Conservation (phyloP, 306 rosid genomes). For the Cicer bijugum region DNA sequence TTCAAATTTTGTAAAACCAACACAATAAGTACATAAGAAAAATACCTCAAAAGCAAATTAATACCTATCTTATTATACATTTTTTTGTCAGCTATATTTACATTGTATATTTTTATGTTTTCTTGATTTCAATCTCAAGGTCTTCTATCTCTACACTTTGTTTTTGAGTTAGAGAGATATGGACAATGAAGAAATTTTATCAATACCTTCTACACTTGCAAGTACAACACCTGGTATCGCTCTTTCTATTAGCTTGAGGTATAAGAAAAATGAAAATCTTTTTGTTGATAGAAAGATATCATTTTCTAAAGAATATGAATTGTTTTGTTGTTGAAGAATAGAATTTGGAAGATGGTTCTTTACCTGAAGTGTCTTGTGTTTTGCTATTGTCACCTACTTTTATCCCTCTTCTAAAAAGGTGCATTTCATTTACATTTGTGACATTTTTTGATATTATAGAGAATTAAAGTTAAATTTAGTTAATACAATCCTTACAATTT, state of each 20-base stretch:
- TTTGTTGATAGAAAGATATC: slow-evolving; percentile 55
- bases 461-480: background rate
- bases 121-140: background rate
- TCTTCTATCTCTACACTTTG: background rate
- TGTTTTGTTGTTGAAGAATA: slow-evolving; percentile 65
- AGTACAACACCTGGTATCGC: slow-evolving; percentile 79
- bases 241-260: slow-evolving; percentile 65
- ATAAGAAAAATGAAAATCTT: slow-evolving; percentile 35
- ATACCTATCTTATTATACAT: slow-evolving; percentile 33
- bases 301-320: slow-evolving; percentile 59
- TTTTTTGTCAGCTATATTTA: slow-evolving; percentile 38
- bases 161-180: slow-evolving; percentile 31
- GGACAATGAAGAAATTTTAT: slow-evolving; percentile 59
- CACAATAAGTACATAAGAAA: slow-evolving; percentile 33
- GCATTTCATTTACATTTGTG: background rate
- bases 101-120: too few species aligned
- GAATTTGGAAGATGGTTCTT: slow-evolving; percentile 72
- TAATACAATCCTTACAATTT: too few species aligned
- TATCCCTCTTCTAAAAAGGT: slow-evolving; percentile 78
- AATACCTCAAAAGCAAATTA: slow-evolving; percentile 40
- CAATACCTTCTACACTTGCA: slow-evolving; percentile 59
- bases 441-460: background rate
- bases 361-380: slow-evolving; percentile 63
- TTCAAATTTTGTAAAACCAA: slow-evolving; percentile 50
- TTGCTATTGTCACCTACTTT: slow-evolving; percentile 67